These are phyloP conservation scores for Pseudogymnoascus sp. DNA, from an alignment of 2,329 filamentous ascomycete species.

Conservation along the genomic window DNA sequence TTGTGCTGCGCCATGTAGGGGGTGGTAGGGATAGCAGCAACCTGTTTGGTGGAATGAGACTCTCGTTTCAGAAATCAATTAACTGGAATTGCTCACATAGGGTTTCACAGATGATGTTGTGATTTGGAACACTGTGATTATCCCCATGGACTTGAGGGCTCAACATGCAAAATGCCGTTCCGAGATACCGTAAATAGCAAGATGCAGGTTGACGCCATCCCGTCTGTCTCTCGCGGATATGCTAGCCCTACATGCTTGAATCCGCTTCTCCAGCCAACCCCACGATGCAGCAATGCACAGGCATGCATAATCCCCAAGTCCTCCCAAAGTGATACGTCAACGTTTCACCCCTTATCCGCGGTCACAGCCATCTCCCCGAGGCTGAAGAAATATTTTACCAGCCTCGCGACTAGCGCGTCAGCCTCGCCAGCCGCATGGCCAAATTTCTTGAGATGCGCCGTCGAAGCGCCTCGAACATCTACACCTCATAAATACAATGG, in stretches of 20 bases:
- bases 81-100: background rate
- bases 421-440: conserved; percentile 2
- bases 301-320: background rate
- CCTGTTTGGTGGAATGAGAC: background rate
- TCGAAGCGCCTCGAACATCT: background rate
- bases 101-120: background rate
- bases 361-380: background rate
- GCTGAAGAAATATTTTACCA: conserved; percentile 6
- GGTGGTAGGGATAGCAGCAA: background rate
- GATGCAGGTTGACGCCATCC: background rate
- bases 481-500: conserved; percentile 4
- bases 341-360: background rate
- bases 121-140: background rate
- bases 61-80: conserved; percentile 1
- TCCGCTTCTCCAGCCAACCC: background rate
- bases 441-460: conserved; percentile 3
- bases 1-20: background rate
- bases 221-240: background rate
- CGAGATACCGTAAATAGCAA: background rate
- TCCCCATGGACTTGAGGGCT: too few species aligned
- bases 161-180: too few species aligned
- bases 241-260: background rate
- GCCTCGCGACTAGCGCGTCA: conserved; percentile 2
- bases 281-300: background rate
- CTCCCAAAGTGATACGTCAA: background rate